Evolutionary conservation across 2,329 filamentous ascomycete species (phyloP).

Genomic region (Fonsecaea pedrosoi): DNA sequence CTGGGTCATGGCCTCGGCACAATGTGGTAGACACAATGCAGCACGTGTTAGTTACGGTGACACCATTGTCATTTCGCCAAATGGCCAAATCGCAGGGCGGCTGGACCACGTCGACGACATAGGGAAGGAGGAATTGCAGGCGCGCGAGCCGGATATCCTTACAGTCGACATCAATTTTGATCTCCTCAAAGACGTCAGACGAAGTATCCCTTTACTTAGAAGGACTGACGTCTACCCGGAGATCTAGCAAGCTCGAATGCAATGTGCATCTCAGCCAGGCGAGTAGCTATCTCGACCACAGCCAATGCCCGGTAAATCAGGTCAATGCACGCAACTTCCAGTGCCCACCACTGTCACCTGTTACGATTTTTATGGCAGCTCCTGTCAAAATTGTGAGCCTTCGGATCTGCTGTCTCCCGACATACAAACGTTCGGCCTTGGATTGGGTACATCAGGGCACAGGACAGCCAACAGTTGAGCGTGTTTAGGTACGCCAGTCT

Average conservation of each 20-base stretch:
- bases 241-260: constrained; percentile 42
- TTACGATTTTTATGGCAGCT: neutral
- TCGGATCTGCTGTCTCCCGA: neutral
- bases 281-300: neutral
- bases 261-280: neutral
- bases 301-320: neutral
- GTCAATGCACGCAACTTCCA: neutral
- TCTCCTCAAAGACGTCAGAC: constrained; percentile 59
- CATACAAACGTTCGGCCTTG: neutral
- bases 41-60: constrained; percentile 84
- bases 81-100: constrained; percentile 76
- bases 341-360: neutral
- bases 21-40: constrained; percentile 76
- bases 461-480: neutral
- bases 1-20: constrained; percentile 86
- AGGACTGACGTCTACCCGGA: constrained; percentile 60
- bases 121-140: constrained; percentile 42
- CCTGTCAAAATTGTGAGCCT: neutral
- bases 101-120: constrained; percentile 57
- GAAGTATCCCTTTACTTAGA: constrained; percentile 64
- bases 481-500: neutral
- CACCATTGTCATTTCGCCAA: constrained; percentile 84
- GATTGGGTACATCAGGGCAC: neutral
- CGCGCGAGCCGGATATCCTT: constrained; percentile 53
- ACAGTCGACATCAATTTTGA: constrained; percentile 63